A percentile compares a stretch with the other conserved stretches of the same genome.
Evolutionary conservation across 2,329 filamentous ascomycete species (phyloP).

Genomic region (Diaporthe australafricana): DNA sequence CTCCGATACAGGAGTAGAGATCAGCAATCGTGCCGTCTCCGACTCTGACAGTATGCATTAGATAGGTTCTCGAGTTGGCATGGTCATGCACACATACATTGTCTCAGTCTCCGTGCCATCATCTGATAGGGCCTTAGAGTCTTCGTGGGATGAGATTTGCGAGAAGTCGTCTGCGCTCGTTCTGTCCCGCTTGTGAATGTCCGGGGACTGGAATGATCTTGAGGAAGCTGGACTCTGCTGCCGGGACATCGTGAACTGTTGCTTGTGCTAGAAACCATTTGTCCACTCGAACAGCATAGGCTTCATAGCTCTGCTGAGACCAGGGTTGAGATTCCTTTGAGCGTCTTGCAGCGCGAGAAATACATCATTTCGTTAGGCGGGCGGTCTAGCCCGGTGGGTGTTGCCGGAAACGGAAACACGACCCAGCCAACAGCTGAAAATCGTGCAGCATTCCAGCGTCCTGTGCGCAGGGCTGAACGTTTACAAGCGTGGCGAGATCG

Average conservation of each 20-base stretch:
- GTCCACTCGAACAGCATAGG: not conserved
- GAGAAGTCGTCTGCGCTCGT: no score
- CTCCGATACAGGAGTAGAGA: not conserved
- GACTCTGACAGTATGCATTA: not conserved
- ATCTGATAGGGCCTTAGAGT: not conserved
- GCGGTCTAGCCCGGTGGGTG: not conserved
- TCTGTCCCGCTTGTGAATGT: not conserved
- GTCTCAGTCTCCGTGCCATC: not conserved
- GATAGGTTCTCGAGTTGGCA: not conserved
- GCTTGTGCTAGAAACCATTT: not conserved
- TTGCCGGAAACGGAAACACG: not conserved
- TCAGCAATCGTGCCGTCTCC: conserved; percentile 5
- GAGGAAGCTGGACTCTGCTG: not conserved
- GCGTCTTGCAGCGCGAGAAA: not conserved
- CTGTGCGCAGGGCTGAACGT: not conserved
- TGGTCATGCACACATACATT: not conserved
- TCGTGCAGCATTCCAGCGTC: conserved; percentile 17
- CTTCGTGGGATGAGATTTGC: not conserved
- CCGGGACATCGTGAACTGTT: not conserved
- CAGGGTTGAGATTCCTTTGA: no score
- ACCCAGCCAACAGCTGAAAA: not conserved
- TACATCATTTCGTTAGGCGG: not conserved
- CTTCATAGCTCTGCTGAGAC: not conserved
- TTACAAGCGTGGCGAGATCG: not conserved
- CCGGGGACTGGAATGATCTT: not conserved